These are phyloP conservation scores for Alternaria sp. DNA, from an alignment of 2,329 filamentous ascomycete species.

Conservation along the genomic window DNA sequence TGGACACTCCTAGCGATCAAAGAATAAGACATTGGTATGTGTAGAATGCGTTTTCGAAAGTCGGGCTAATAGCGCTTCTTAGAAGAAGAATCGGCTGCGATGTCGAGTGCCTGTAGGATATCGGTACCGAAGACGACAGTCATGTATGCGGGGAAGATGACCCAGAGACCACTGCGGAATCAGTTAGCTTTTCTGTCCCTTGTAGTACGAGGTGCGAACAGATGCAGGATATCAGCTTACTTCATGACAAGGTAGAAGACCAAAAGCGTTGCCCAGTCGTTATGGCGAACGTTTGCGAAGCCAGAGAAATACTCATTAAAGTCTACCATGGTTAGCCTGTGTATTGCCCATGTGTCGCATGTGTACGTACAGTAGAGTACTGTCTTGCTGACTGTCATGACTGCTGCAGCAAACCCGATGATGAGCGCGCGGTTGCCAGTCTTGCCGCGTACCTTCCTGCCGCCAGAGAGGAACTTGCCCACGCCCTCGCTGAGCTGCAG, in stretches of 20 bases:
- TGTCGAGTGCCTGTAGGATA: constrained; percentile 64
- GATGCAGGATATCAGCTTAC: constrained; percentile 51
- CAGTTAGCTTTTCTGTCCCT: constrained; percentile 7
- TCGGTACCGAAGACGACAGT: constrained; percentile 65
- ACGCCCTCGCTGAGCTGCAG: constrained; percentile 48
- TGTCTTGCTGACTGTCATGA: constrained; percentile 73
- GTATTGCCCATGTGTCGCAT: not conserved
- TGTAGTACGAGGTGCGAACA: not conserved
- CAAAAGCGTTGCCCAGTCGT: constrained; percentile 59
- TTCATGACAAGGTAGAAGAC: constrained; percentile 71
- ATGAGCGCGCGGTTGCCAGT: constrained; percentile 63
- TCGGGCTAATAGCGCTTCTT: constrained; percentile 34
- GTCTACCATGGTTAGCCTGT: constrained; percentile 49
- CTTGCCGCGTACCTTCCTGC: constrained; percentile 59
- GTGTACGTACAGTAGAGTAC: constrained; percentile 66
- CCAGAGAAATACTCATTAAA: constrained; percentile 66
- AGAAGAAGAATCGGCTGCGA: constrained; percentile 44
- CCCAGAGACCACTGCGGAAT: constrained; percentile 64
- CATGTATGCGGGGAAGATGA: constrained; percentile 68
- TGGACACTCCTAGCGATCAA: not conserved
- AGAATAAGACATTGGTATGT: not conserved
- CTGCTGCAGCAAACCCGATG: constrained; percentile 63
- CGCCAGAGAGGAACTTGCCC: constrained; percentile 55
- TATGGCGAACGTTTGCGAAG: constrained; percentile 69
- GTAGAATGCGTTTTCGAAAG: not conserved